Percentiles rank a stretch among this genome's conserved stretches.
phyloP scores from a whole-genome alignment of 257 asterid species.

The Dorcoceras hygrometricum region DNA sequence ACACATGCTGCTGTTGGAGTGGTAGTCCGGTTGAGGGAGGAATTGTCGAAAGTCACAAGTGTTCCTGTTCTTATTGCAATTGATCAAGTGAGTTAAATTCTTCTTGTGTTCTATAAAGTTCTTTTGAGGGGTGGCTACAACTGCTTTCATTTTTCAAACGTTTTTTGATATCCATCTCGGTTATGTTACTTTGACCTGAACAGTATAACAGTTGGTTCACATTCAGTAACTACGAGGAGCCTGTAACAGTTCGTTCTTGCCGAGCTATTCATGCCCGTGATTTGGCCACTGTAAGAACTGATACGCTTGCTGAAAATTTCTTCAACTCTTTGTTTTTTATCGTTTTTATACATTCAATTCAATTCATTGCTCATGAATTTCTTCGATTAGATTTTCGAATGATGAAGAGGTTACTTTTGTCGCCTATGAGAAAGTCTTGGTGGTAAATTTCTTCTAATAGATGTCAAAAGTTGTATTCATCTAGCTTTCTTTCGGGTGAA shows the following conservation, averaged over 20 bases:
- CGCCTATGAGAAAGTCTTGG: neutral
- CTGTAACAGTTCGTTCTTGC: slow-evolving; percentile 79
- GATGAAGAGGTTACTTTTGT: slow-evolving; percentile 2
- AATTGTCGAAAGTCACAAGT: slow-evolving; percentile 71
- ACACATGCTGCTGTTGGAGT: slow-evolving; percentile 90
- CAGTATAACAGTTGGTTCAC: slow-evolving; percentile 99
- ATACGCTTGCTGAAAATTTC: slow-evolving; percentile 14
- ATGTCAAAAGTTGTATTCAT: slow-evolving; percentile 1
- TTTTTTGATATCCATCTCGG: slow-evolving; percentile 16
- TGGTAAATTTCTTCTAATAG: slow-evolving; percentile 1
- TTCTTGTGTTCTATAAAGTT: neutral
- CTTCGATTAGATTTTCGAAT: slow-evolving; percentile 7
- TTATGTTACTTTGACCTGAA: slow-evolving; percentile 34
- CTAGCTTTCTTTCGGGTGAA: slow-evolving; percentile 6
- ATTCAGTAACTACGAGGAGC: slow-evolving; percentile 79
- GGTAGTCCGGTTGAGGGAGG: slow-evolving; percentile 84
- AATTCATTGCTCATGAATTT: slow-evolving; percentile 9
- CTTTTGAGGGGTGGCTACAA: neutral
- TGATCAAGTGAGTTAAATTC: slow-evolving; percentile 63
- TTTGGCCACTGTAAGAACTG: slow-evolving; percentile 65
- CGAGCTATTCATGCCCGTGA: slow-evolving; percentile 86
- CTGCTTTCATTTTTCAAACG: slow-evolving; percentile 20
- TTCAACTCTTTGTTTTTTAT: neutral
- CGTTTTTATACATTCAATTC: slow-evolving; percentile 9
- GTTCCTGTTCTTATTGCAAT: slow-evolving; percentile 91